Evolutionary conservation across 2,329 filamentous ascomycete genomes (phyloP), one percentile per base, ranked within the genome.

Genomic region (Colletotrichum sp.): DNA sequence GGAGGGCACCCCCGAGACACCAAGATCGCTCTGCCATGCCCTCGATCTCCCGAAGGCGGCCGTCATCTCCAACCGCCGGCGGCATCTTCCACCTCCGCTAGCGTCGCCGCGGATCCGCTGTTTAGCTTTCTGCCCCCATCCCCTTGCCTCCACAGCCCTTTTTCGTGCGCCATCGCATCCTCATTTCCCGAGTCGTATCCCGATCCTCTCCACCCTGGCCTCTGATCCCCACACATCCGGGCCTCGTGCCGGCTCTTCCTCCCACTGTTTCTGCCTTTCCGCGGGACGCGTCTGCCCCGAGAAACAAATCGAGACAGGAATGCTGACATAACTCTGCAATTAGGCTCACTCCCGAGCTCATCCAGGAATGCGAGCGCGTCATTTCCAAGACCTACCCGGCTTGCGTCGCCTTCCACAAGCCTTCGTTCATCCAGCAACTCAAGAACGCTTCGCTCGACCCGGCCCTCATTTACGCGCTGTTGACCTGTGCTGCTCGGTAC

Each of bases 371-470:
- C 81, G 90, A 92, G 83, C 87, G 90, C 73, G 89, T 92, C 80
- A 89, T 92, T 79, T 88, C 87, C 79, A 92, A 91, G 85, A 91
- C 90, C 16, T 87, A 92, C 79, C 90, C 90, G 52, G 89, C 90
- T 77, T 92, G 90, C 80, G 89, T 92, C 56, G 90, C 90, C 80
- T 92, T 92, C 81, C 90, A 92, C 84, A 92, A 91, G 84, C 90
- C 90, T 9, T 90, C 90, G 4, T 92, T 92, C 82, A 82, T 92
- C 38, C 89, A 91, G 82, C 90, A 91, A 80, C 86, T 92, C 66
- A 92, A 91, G 84, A 90, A 86, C 78, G 87, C 85, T 26, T 86
- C 87, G 4, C 86, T 92, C 38, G 90, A 92, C 73, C 84, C 88
- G 34, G 89, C 89, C 64, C 89, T 92, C 78, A 86, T 91, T 71